phyloP scores from a whole-genome alignment of 2,329 filamentous ascomycete species.

The Clarireedia homoeocarpa region DNA sequence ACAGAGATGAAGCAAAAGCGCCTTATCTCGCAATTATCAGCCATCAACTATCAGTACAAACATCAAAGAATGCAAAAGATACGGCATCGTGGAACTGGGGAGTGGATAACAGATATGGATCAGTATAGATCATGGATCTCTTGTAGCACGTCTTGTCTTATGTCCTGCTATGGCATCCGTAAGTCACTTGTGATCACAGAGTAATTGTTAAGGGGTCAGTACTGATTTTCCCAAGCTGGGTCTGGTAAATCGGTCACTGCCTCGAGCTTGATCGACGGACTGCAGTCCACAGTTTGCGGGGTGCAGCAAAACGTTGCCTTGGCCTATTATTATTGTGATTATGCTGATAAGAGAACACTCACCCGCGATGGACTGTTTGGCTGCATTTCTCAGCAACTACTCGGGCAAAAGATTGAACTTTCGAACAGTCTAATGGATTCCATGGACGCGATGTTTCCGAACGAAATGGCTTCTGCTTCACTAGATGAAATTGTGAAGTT shows the following conservation, averaged over 20 bases:
- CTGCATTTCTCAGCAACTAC: background rate
- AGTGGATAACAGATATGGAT: background rate
- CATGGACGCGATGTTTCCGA: background rate
- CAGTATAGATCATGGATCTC: background rate
- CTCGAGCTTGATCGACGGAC: background rate
- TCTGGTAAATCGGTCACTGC: background rate
- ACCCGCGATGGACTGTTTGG: background rate
- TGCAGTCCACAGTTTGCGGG: background rate
- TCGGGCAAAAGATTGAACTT: background rate
- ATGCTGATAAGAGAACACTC: conserved; percentile 12
- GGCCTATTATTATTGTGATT: conserved; percentile 11
- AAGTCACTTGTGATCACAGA: background rate
- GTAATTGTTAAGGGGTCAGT: background rate
- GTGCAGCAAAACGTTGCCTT: background rate
- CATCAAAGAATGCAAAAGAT: background rate
- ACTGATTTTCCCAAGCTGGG: background rate
- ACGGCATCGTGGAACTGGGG: background rate
- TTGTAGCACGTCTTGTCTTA: background rate
- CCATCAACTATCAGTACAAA: background rate
- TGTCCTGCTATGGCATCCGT: background rate
- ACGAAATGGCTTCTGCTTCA: background rate
- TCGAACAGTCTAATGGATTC: background rate
- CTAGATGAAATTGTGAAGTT: background rate
- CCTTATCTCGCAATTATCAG: background rate
- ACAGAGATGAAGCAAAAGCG: background rate